Evolutionary conservation across 108 stramenopile genomes (phyloP).

Genomic region (Stephanodiscus triporus): DNA sequence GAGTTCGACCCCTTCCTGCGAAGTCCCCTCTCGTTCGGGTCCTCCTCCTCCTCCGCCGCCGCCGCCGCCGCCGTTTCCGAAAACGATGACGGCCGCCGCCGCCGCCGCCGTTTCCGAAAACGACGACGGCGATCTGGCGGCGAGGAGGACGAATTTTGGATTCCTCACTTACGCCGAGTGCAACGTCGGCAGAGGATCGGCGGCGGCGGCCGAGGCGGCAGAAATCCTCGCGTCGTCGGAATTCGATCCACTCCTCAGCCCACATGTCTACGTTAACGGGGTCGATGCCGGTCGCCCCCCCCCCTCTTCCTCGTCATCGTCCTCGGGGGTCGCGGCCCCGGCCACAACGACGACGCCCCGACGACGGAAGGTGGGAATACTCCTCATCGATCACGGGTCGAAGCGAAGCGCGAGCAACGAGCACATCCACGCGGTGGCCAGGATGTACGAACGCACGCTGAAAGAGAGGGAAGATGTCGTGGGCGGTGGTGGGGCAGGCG

Average conservation of each 20-base stretch:
- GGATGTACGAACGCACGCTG: conserved; percentile 50
- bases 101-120: too few relatives aligned
- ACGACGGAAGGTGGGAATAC: conserved; percentile 63
- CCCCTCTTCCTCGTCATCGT: conserved; percentile 7
- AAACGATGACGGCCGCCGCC: not conserved
- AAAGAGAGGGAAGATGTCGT: not conserved
- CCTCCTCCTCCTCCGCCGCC: not conserved
- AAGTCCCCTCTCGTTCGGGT: conserved; percentile 3
- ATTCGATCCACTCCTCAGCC: conserved; percentile 83
- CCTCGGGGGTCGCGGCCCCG: not conserved
- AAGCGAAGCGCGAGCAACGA: conserved; percentile 74
- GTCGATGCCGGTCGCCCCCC: conserved; percentile 24
- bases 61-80: not conserved
- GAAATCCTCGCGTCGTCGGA: not conserved
- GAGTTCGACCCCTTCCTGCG: conserved; percentile 6
- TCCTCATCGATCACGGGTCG: conserved; percentile 94
- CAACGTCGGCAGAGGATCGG: not conserved
- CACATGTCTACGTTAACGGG: conserved; percentile 80
- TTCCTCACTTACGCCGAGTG: not conserved
- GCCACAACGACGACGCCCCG: not conserved
- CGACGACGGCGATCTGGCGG: not conserved
- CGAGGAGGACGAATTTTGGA: not conserved
- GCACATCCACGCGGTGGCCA: conserved; percentile 71
- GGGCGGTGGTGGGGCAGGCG: not conserved
- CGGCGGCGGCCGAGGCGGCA: not conserved